Base-by-base conservation (phyloP, 1,139 yeast genomes). In the Magnusiomyces sp. region DNA sequence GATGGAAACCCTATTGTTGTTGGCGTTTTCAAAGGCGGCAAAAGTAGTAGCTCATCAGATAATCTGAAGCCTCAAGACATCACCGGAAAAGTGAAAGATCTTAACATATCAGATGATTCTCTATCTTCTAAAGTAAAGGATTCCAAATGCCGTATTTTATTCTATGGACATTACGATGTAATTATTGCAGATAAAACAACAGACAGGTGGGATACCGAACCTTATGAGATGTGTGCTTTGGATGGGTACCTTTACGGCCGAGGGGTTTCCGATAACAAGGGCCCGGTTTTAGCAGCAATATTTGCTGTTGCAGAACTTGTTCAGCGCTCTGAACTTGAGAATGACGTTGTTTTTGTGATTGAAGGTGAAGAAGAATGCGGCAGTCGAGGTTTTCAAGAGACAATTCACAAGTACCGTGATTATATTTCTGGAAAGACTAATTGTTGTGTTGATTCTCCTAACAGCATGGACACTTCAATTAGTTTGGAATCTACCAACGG, bases 341-440 rank as follows among this genome's bases (percentile, higher is more conserved):
- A 82, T 50, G 96, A 92, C 63, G 82, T 92, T 11, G 80, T 86
- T 0, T 90, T 92, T 59, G 65, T 92, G 17, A 75, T 92, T 49
- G 98, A 92, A 66, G 98, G 98, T 41, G 96, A 89, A 65, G 98
- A 92, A 65, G 98, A 92, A 65, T 78, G 87, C 55, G 97, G 97
- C 0, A 86, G 95, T 0, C 77, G 76, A 57, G 96, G 97, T 0
- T 88, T 92, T 64, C 82, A 81, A 58, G 74, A 78, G 7, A 81
- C 84, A 1, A 75, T 92, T 32, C 60, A 63, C 7, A 23, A 23
- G 7, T 23, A 23, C 29, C 29, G 29, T 23, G 29, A 23, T 23
- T 23, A 5, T 23, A 23, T 23, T 23, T 23, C 29, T 23, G 29
- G 29, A 23, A 23, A 23, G 7, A 23, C 29, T 23, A 23, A 23